Conservation (phyloP, 345 rosid genomes). For the Eutrema heterophyllum region DNA sequence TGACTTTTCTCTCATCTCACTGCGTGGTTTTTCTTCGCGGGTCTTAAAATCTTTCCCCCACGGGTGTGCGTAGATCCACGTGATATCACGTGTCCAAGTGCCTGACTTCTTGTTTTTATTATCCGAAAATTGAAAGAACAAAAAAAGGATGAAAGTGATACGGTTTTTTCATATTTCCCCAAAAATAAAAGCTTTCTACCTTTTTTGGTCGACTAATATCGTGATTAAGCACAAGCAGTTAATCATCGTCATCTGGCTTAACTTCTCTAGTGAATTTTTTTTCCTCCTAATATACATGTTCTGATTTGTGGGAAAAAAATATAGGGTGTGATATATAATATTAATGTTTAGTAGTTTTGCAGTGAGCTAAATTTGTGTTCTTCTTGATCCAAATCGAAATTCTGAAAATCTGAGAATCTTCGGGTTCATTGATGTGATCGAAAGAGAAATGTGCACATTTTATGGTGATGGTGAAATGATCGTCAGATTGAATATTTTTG, state of each 20-base stretch:
- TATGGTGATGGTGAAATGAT: conserved; percentile 10
- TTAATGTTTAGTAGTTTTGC: not conserved
- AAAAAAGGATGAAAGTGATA: not conserved
- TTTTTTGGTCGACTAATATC: not conserved
- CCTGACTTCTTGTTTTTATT: not conserved
- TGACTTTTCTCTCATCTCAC: conserved; percentile 18
- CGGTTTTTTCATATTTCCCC: not conserved
- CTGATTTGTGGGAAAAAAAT: not conserved
- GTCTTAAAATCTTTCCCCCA: not conserved
- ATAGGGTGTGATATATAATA: not conserved
- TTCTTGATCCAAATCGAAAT: not conserved
- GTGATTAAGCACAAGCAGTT: not conserved
- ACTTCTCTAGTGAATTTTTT: no score
- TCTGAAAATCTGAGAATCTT: not conserved
- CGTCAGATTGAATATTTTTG: not conserved
- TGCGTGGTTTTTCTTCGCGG: conserved; percentile 22
- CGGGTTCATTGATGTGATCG: not conserved
- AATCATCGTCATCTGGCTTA: no score
- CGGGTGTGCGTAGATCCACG: conserved; percentile 25
- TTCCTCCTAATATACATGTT: no score
- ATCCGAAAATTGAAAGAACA: not conserved
- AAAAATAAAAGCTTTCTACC: not conserved
- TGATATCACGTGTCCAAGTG: conserved; percentile 30
- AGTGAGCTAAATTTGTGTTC: not conserved
- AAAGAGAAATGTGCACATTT: not conserved